These are phyloP conservation scores for Neopestalotiopsis clavispora DNA, from an alignment of 2,329 filamentous ascomycete genomes.

Conservation along the genomic window DNA sequence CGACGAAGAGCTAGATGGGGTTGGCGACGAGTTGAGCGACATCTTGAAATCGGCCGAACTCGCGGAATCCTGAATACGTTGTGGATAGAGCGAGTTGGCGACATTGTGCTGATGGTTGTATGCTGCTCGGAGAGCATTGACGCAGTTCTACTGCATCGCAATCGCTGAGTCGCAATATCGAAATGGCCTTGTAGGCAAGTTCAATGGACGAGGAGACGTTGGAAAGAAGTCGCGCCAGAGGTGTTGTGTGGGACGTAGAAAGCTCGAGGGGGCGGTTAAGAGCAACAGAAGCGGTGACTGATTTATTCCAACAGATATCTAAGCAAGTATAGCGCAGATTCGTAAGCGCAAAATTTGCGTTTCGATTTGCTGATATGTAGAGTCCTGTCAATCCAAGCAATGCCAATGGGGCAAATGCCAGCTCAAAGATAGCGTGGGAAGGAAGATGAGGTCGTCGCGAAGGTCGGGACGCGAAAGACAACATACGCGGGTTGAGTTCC, in stretches of 20 bases:
- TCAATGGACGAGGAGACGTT: not conserved
- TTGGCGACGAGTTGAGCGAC: conserved; percentile 5
- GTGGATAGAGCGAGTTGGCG: conserved; percentile 8
- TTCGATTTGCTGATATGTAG: not conserved
- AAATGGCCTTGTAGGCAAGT: not conserved
- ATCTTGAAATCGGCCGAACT: conserved; percentile 6
- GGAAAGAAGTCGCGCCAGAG: not conserved
- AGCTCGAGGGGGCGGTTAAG: not conserved
- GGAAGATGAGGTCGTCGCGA: not conserved
- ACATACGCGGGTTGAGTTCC: not conserved
- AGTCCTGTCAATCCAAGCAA: not conserved
- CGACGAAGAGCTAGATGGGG: conserved; percentile 10
- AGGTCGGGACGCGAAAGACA: not conserved
- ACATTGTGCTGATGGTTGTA: conserved; percentile 3
- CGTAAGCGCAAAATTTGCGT: not conserved
- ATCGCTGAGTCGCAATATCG: not conserved
- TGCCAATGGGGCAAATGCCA: not conserved
- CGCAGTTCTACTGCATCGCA: conserved; percentile 11
- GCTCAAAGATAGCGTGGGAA: not conserved
- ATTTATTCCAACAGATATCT: not conserved
- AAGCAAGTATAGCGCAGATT: not conserved
- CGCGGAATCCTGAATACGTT: not conserved
- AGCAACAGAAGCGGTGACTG: not conserved
- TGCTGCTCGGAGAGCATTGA: conserved; percentile 12
- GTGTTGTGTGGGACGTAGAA: not conserved